These are phyloP conservation scores for Escovopsis sp. DNA, from an alignment of 2,329 filamentous ascomycete genomes.

Conservation along the genomic window DNA sequence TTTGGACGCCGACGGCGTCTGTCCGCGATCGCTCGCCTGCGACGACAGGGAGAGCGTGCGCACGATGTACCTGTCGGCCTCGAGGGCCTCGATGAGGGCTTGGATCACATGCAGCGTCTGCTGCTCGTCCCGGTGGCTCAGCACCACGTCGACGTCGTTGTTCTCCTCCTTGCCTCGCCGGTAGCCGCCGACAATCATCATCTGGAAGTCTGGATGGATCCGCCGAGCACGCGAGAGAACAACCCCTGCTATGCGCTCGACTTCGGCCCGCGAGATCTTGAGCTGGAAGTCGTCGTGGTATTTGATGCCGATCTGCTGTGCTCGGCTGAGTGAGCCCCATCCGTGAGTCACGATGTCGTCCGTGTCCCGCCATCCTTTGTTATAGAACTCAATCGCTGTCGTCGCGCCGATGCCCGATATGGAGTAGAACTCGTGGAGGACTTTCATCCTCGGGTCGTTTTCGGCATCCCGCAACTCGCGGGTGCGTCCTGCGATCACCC, in stretches of 20 bases:
- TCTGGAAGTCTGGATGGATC: slow-evolving; percentile 40
- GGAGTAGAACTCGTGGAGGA: slow-evolving; percentile 58
- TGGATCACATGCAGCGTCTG: slow-evolving; percentile 57
- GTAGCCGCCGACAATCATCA: slow-evolving; percentile 64
- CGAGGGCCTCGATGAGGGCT: slow-evolving; percentile 56
- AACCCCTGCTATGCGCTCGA: slow-evolving; percentile 49
- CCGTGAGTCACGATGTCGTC: slow-evolving; percentile 77
- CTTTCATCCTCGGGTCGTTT: slow-evolving; percentile 46
- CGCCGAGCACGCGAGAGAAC: slow-evolving; percentile 53
- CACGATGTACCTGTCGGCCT: slow-evolving; percentile 57
- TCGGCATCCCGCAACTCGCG: slow-evolving; percentile 50
- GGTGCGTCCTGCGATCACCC: slow-evolving; percentile 44
- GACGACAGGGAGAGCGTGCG: slow-evolving; percentile 63
- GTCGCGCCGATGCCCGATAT: slow-evolving; percentile 87
- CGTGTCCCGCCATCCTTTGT: slow-evolving; percentile 61
- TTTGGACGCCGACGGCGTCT: slow-evolving; percentile 42
- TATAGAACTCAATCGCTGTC: slow-evolving; percentile 70
- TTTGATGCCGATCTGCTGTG: slow-evolving; percentile 88
- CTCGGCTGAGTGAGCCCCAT: slow-evolving; percentile 59
- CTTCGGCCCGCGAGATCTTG: slow-evolving; percentile 59
- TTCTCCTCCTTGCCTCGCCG: slow-evolving; percentile 58
- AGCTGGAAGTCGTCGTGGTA: slow-evolving; percentile 74
- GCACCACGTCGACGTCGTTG: slow-evolving; percentile 74
- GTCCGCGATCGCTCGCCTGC: slow-evolving; percentile 57
- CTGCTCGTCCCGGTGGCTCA: slow-evolving; percentile 61